phyloP scores from a whole-genome alignment of 306 rosid genomes.

The Coriaria nepalensis region DNA sequence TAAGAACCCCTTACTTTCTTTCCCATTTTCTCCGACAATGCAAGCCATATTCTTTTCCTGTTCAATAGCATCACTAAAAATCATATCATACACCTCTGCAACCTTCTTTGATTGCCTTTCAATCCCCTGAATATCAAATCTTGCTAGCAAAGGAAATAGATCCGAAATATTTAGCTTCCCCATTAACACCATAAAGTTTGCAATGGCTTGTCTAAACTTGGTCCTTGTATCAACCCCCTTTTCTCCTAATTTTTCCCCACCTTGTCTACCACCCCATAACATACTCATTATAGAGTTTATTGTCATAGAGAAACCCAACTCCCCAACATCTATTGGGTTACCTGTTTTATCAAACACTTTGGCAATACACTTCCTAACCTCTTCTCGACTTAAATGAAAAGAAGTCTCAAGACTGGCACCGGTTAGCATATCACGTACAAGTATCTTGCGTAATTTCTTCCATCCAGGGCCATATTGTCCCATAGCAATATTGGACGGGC shows the following conservation, averaged over 20 bases:
- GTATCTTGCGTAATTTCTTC: constrained; percentile 4
- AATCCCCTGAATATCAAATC: constrained; percentile 13
- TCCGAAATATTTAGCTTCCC: constrained; percentile 5
- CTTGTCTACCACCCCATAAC: background rate
- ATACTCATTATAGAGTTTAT: background rate
- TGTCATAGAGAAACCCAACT: background rate
- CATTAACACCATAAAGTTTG: background rate
- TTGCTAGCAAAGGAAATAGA: background rate
- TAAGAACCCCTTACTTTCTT: background rate
- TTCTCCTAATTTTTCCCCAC: background rate
- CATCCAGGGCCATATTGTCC: background rate
- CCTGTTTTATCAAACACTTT: background rate
- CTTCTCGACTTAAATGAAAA: background rate
- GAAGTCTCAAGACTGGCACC: background rate
- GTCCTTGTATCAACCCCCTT: background rate
- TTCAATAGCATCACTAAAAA: background rate
- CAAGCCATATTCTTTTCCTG: background rate
- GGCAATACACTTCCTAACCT: background rate
- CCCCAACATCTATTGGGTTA: background rate
- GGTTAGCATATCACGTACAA: background rate
- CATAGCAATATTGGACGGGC: background rate
- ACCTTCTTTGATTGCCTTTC: background rate
- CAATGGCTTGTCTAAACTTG: background rate
- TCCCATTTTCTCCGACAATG: background rate
- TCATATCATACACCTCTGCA: background rate